phyloP scores from a whole-genome alignment of 257 asterid genomes.

The Fraxinus anomala region DNA sequence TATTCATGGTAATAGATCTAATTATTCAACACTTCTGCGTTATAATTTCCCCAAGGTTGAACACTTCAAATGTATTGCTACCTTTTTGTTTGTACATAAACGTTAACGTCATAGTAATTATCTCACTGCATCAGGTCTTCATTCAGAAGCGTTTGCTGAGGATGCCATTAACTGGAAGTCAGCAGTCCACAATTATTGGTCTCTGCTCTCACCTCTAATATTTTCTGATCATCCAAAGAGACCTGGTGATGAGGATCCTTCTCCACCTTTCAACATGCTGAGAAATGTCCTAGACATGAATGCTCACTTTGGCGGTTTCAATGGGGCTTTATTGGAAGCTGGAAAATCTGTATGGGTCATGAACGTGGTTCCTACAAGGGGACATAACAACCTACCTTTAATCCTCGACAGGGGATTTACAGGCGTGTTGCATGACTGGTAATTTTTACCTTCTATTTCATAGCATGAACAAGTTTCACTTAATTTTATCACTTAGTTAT shows the following conservation, averaged over 20 bases:
- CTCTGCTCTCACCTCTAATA: conserved; percentile 89
- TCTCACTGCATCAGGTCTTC: conserved; percentile 52
- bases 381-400: conserved; percentile 73
- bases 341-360: conserved; percentile 94
- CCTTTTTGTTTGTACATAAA: conserved; percentile 1
- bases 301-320: conserved; percentile 89
- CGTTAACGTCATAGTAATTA: conserved; percentile 1
- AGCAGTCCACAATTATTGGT: conserved; percentile 87
- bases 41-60: not conserved
- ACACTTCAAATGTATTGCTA: not conserved
- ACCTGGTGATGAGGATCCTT: conserved; percentile 99
- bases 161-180: conserved; percentile 73
- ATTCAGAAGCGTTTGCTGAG: conserved; percentile 65
- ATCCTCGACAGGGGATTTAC: conserved; percentile 82
- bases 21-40: not conserved
- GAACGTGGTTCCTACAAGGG: conserved; percentile 89
- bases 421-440: conserved; percentile 96
- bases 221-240: conserved; percentile 99
- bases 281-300: conserved; percentile 98
- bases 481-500: conserved; percentile 5
- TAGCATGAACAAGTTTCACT: not conserved
- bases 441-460: conserved; percentile 24
- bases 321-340: conserved; percentile 77
- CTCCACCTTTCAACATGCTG: conserved; percentile 99
- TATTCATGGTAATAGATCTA: conserved; percentile 58